These are phyloP conservation scores for Mycena rosella DNA, from an alignment of 768 basidiomycete genomes.

Conservation along the genomic window DNA sequence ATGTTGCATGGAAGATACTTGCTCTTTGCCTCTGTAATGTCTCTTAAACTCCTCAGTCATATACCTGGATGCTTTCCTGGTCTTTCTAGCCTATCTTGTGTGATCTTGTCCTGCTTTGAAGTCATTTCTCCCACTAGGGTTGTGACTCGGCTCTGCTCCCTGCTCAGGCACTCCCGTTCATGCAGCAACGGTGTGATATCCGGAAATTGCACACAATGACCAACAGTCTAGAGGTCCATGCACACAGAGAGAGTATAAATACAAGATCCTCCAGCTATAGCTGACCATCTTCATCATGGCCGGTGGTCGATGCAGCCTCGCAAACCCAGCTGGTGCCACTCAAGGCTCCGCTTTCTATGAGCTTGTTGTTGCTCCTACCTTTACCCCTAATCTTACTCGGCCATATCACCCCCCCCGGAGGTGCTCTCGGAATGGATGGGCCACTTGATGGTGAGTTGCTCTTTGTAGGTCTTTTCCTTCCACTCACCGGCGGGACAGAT, in stretches of 20 bases:
- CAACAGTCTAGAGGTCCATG: not conserved
- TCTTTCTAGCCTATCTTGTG: too few relatives aligned
- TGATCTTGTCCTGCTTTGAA: too few relatives aligned
- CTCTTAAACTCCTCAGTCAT: too few relatives aligned
- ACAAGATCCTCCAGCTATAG: not conserved
- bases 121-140: too few relatives aligned
- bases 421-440: not conserved
- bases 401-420: conserved; percentile 1
- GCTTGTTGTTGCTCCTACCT: not conserved
- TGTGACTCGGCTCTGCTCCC: too few relatives aligned
- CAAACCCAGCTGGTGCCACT: not conserved
- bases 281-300: not conserved
- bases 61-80: too few relatives aligned
- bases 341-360: conserved; percentile 5
- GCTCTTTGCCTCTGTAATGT: too few relatives aligned
- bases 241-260: not conserved
- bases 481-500: not conserved
- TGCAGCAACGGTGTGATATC: not conserved
- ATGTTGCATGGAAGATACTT: too few relatives aligned
- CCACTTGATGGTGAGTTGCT: too few relatives aligned
- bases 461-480: not conserved
- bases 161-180: too few relatives aligned
- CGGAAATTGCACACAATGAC: not conserved
- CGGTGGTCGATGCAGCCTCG: not conserved
- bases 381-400: conserved; percentile 1